These are phyloP conservation scores for Trypanosoma grayi DNA, from an alignment of 208 protist genomes.

Conservation along the genomic window DNA sequence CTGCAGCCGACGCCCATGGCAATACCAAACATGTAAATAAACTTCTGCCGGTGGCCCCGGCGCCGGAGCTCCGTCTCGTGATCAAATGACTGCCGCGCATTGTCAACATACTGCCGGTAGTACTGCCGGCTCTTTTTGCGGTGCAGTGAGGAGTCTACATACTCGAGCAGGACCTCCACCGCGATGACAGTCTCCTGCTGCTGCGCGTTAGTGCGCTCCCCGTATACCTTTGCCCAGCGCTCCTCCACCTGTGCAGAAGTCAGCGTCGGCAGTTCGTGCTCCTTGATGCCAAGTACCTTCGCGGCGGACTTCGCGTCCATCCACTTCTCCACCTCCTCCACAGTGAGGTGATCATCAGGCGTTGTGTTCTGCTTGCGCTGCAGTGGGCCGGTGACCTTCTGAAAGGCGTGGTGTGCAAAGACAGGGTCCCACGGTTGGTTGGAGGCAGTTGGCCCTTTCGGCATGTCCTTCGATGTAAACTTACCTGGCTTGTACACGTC, in stretches of 20 bases:
- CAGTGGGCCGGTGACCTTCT: conserved; percentile 45
- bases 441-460: conserved; percentile 26
- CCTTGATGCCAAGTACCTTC: conserved; percentile 78
- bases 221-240: conserved; percentile 56
- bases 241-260: conserved; percentile 48
- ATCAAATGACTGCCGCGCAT: conserved; percentile 58
- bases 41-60: conserved; percentile 27
- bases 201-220: conserved; percentile 44
- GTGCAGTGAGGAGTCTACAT: conserved; percentile 68
- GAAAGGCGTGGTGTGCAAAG: conserved; percentile 26
- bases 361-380: conserved; percentile 52
- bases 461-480: conserved; percentile 31
- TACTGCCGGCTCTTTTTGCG: conserved; percentile 81
- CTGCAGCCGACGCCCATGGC: conserved; percentile 41
- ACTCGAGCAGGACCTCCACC: conserved; percentile 83
- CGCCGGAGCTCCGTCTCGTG: conserved; percentile 39
- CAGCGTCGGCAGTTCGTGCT: conserved; percentile 62
- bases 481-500: conserved; percentile 26
- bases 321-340: conserved; percentile 77
- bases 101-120: conserved; percentile 75
- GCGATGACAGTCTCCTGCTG: conserved; percentile 81
- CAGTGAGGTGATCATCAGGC: conserved; percentile 65
- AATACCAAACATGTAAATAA: conserved; percentile 54
- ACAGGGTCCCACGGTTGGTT: conserved; percentile 50
- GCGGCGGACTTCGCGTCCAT: conserved; percentile 78